A percentile compares a stretch with the other conserved stretches of the same genome.
Evolutionary conservation across 2,329 filamentous ascomycete species (phyloP).

Genomic region (Monosporascus sp.): DNA sequence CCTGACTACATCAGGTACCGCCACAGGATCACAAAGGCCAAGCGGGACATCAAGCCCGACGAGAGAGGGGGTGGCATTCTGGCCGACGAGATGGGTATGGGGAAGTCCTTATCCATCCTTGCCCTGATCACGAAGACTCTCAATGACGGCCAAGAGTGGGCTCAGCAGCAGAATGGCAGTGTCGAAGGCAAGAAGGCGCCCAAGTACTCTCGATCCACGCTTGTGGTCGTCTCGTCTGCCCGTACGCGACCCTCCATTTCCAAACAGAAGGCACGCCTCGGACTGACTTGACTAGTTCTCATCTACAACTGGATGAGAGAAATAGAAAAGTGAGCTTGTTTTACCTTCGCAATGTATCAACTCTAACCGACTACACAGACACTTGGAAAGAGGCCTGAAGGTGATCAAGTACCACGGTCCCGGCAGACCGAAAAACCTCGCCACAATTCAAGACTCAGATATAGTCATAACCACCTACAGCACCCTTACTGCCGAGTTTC

Average conservation of each 20-base stretch:
- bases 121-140: slow-evolving; percentile 41
- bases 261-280: slow-evolving; percentile 4
- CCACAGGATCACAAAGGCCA: slow-evolving; percentile 35
- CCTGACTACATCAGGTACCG: slow-evolving; percentile 22
- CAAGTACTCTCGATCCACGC: slow-evolving; percentile 31
- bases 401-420: slow-evolving; percentile 33
- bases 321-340: slow-evolving; percentile 27
- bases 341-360: neutral
- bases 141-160: slow-evolving; percentile 31
- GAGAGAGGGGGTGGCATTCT: slow-evolving; percentile 43
- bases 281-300: slow-evolving; percentile 23
- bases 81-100: slow-evolving; percentile 58
- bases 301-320: slow-evolving; percentile 36
- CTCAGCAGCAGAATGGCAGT: slow-evolving; percentile 11
- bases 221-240: slow-evolving; percentile 40
- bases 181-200: slow-evolving; percentile 9
- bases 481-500: slow-evolving; percentile 34
- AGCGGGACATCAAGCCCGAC: slow-evolving; percentile 21
- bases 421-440: slow-evolving; percentile 17
- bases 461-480: slow-evolving; percentile 44
- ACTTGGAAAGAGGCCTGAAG: slow-evolving; percentile 25
- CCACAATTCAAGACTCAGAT: slow-evolving; percentile 28
- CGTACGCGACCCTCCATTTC: slow-evolving; percentile 22
- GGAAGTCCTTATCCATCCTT: slow-evolving; percentile 50
- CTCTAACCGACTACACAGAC: slow-evolving; percentile 18